phyloP scores from a whole-genome alignment of 2,329 filamentous ascomycete species.

The Penicillium verrucosum region DNA sequence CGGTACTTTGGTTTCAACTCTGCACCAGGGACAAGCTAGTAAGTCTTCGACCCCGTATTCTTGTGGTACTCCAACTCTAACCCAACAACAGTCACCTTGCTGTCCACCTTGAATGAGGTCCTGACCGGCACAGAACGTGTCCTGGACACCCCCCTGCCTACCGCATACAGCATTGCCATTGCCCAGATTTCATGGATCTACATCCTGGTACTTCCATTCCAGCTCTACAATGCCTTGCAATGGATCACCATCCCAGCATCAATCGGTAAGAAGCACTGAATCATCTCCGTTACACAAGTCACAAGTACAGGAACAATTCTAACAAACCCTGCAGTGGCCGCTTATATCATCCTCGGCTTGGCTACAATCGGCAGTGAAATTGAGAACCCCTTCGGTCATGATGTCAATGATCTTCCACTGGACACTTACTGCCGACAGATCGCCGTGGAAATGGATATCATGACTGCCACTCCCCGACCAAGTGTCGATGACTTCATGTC shows the following conservation, averaged over 20 bases:
- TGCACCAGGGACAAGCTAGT: constrained; percentile 41
- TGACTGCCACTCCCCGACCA: constrained; percentile 59
- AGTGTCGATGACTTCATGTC: constrained; percentile 49
- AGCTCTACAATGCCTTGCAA: constrained; percentile 61
- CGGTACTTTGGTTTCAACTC: constrained; percentile 34
- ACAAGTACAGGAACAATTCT: neutral
- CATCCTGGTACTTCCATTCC: constrained; percentile 76
- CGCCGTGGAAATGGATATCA: constrained; percentile 69
- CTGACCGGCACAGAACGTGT: constrained; percentile 72
- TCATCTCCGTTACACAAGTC: neutral
- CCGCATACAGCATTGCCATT: constrained; percentile 81
- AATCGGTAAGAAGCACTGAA: constrained; percentile 43
- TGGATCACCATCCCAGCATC: constrained; percentile 79
- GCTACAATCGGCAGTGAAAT: constrained; percentile 74
- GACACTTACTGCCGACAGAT: constrained; percentile 75
- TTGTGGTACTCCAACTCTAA: constrained; percentile 5
- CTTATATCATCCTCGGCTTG: constrained; percentile 80
- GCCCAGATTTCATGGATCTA: constrained; percentile 85
- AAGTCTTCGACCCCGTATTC: constrained; percentile 12
- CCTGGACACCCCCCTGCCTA: constrained; percentile 74
- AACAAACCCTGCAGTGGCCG: constrained; percentile 46
- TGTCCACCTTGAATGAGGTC: constrained; percentile 67
- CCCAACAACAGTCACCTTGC: constrained; percentile 49
- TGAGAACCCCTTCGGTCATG: constrained; percentile 79
- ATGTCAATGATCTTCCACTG: constrained; percentile 77